Percentiles rank a stretch among this genome's conserved stretches.
Conservation (phyloP, 2,329 filamentous ascomycete genomes). For the Ascomycota sp. region DNA sequence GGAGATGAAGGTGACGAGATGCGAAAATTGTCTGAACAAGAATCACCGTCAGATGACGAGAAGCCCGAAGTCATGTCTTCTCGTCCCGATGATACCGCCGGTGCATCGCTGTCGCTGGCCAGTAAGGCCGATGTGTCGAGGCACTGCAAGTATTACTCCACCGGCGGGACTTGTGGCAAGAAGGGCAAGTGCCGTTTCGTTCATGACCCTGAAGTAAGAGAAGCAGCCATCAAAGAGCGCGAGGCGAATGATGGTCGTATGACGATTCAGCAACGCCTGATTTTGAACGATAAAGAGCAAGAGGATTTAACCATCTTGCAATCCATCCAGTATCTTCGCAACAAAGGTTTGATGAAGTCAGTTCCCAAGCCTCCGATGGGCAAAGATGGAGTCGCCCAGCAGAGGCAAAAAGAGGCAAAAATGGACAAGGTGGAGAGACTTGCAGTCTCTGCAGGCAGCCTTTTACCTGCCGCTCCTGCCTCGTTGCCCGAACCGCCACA, state of each 20-base stretch:
- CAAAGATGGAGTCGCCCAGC: slow-evolving; percentile 1
- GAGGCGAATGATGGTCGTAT: slow-evolving; percentile 42
- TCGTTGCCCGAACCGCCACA: slow-evolving; percentile 15
- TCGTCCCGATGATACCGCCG: slow-evolving; percentile 14
- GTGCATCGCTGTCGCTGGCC: slow-evolving; percentile 20
- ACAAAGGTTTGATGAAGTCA: slow-evolving; percentile 28
- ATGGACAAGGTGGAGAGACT: slow-evolving; percentile 1
- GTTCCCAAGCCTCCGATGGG: slow-evolving; percentile 3
- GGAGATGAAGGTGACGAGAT: slow-evolving; percentile 46
- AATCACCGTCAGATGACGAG: slow-evolving; percentile 32
- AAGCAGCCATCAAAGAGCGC: slow-evolving; percentile 39
- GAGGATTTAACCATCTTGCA: slow-evolving; percentile 43
- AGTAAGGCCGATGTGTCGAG: slow-evolving; percentile 38
- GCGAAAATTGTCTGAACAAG: slow-evolving; percentile 28
- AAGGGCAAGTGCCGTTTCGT: slow-evolving; percentile 56
- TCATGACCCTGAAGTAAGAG: slow-evolving; percentile 39
- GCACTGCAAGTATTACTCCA: slow-evolving; percentile 50
- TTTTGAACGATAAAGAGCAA: slow-evolving; percentile 45
- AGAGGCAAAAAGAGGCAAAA: slow-evolving; percentile 4
- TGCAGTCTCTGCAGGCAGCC: slow-evolving; percentile 6
- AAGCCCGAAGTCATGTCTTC: slow-evolving; percentile 34
- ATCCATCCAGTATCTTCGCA: slow-evolving; percentile 40
- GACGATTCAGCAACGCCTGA: slow-evolving; percentile 41
- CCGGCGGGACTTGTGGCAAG: slow-evolving; percentile 45
- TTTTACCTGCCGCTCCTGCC: slow-evolving; percentile 16